Base-by-base conservation (phyloP, 2,329 filamentous ascomycete species). In the Fusarium neocosmosporiellum region DNA sequence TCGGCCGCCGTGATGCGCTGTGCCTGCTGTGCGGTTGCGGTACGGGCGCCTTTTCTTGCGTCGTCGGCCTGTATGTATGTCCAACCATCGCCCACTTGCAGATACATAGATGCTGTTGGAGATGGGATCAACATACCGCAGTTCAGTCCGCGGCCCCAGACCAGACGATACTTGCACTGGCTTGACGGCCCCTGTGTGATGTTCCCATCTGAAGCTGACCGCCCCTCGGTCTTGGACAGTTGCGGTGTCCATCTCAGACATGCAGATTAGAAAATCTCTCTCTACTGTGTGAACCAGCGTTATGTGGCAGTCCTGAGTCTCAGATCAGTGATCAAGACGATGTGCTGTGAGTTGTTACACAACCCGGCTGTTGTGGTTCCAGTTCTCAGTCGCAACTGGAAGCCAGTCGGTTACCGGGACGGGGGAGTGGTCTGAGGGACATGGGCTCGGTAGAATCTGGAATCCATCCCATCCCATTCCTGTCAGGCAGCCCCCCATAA, bases 221-320 rank as follows among this genome's bases (percentile, higher is more conserved):
- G 65, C 74, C 66, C 63, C 57, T 72, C 66, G 29, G 53, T 43
- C 36, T 59, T 65, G 59, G 39, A 67, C 50, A 39, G 43, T 62
- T 53, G 34, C 53, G 63, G 63, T 60, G 59, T 66, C 55, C 62
- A 72, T 77, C 72, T 68, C 71, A 74, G 69, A 73, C 69, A 75
- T 54, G 41, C 65, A 70, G 57, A 43, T 59, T 63, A 64, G 65
- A 50, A 71, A 57, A 48, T 63, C 54, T 46, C 41, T 72, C 58
- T 54, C 37, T 72, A 55, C 33, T 65, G 54, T 54, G 62, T 54
- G 66, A 61, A 50, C 55, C 60, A 61, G 11, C 29, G 29, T 54
- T 54, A 54, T 66, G 58, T 72, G 59, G 55, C 37, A 64, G 63
- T 55, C 46, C 59, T 48, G 59, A 61, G 71, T 73, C 70, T 73